Conservation (phyloP, 306 rosid species). For the Malus fusca region DNA sequence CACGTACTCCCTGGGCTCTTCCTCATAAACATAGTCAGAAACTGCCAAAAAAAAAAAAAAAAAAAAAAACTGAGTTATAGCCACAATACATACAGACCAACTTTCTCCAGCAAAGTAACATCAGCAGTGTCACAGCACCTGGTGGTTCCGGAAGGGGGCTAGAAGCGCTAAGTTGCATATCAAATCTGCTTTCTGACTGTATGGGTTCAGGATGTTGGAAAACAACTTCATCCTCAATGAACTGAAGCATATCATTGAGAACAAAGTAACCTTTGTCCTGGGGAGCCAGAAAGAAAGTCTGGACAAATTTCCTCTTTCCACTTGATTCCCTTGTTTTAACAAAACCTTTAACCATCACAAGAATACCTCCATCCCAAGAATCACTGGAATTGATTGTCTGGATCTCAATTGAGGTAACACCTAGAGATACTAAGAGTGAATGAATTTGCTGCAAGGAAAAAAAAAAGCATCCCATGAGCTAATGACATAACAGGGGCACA, state of each 20-base stretch:
- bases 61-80: background rate
- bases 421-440: slow-evolving; percentile 48
- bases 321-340: slow-evolving; percentile 62
- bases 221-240: slow-evolving; percentile 41
- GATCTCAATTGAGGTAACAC: slow-evolving; percentile 63
- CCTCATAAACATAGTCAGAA: slow-evolving; percentile 70
- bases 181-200: slow-evolving; percentile 39
- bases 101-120: background rate
- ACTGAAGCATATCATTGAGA: slow-evolving; percentile 80
- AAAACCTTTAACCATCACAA: slow-evolving; percentile 82
- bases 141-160: slow-evolving; percentile 53
- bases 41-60: slow-evolving; percentile 35
- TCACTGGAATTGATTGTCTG: slow-evolving; percentile 84
- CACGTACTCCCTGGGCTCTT: slow-evolving; percentile 70
- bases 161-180: slow-evolving; percentile 44
- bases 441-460: slow-evolving; percentile 66
- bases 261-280: slow-evolving; percentile 89
- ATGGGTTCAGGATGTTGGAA: slow-evolving; percentile 38
- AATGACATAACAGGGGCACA: background rate
- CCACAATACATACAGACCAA: background rate
- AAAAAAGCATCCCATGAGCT: background rate
- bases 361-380: slow-evolving; percentile 78
- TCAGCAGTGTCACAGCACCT: slow-evolving; percentile 35
- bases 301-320: slow-evolving; percentile 67
- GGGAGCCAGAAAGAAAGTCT: slow-evolving; percentile 87